Evolutionary conservation across 2,329 filamentous ascomycete species (phyloP).

Genomic region (Xylaria sp.): DNA sequence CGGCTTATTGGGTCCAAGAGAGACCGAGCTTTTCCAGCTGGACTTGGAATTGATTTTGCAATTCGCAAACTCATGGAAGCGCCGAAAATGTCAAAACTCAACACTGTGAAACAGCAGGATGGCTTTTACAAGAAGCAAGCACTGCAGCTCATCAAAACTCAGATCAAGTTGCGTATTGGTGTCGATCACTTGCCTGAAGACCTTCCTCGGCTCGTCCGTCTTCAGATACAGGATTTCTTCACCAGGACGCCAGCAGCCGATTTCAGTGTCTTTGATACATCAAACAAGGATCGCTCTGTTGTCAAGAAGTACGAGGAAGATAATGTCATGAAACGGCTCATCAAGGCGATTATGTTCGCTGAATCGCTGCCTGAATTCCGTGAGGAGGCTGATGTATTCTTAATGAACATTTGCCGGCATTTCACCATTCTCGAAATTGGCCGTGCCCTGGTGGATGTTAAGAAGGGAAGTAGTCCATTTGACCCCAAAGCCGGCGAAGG

Average conservation of each 20-base stretch:
- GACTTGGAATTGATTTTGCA: constrained; percentile 87
- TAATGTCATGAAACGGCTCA: constrained; percentile 80
- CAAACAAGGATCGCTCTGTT: constrained; percentile 84
- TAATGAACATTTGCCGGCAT: constrained; percentile 86
- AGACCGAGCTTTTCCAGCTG: constrained; percentile 87
- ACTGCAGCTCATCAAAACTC: constrained; percentile 85
- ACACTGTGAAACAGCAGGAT: constrained; percentile 71
- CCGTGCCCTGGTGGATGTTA: constrained; percentile 81
- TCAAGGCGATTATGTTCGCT: constrained; percentile 90
- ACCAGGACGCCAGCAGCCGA: constrained; percentile 77
- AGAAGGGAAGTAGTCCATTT: constrained; percentile 81
- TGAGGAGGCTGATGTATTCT: constrained; percentile 77
- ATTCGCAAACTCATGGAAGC: constrained; percentile 87
- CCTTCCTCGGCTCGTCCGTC: constrained; percentile 81
- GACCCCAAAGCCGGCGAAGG: constrained; percentile 89
- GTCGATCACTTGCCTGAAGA: constrained; percentile 91
- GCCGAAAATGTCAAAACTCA: constrained; percentile 68
- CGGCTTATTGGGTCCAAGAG: constrained; percentile 89
- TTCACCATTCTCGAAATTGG: constrained; percentile 92
- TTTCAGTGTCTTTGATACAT: constrained; percentile 75
- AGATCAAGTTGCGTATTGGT: constrained; percentile 91
- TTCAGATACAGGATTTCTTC: constrained; percentile 88
- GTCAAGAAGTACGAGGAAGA: constrained; percentile 90
- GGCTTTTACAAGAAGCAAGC: constrained; percentile 93
- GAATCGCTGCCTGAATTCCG: constrained; percentile 84